phyloP scores from a whole-genome alignment of 768 basidiomycete genomes.

The Gloeophyllum trabeum region DNA sequence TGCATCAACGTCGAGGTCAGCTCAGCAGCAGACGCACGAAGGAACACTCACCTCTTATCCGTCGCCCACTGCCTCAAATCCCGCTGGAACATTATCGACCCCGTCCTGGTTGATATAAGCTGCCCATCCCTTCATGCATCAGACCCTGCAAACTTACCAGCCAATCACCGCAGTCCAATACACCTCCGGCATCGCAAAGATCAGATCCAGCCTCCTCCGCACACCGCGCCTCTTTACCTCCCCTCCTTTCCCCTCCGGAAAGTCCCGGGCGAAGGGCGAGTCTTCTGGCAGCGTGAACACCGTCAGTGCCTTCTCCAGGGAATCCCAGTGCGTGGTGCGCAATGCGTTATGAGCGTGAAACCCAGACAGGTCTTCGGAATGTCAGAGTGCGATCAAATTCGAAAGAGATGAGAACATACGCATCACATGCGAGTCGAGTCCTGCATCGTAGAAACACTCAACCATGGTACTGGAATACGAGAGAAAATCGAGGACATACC shows the following conservation, averaged over 20 bases:
- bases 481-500: conserved; percentile 32
- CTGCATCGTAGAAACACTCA: conserved; percentile 20
- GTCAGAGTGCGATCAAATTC: not conserved
- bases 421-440: conserved; percentile 75
- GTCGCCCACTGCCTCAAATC: conserved; percentile 75
- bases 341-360: conserved; percentile 46
- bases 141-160: conserved; percentile 38
- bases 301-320: conserved; percentile 77
- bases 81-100: conserved; percentile 83
- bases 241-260: not conserved
- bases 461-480: not conserved
- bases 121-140: not conserved
- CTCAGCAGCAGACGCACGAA: not conserved
- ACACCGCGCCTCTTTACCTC: conserved; percentile 15
- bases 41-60: conserved; percentile 31
- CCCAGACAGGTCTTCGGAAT: conserved; percentile 40
- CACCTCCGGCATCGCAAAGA: conserved; percentile 62
- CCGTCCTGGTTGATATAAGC: conserved; percentile 41
- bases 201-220: conserved; percentile 73
- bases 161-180: conserved; percentile 89
- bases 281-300: conserved; percentile 56
- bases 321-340: conserved; percentile 57
- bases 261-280: conserved; percentile 13
- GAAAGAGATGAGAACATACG: conserved; percentile 34
- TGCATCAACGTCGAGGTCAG: conserved; percentile 13